Percentiles rank a stretch among this genome's conserved stretches.
Evolutionary conservation across 768 basidiomycete genomes (phyloP).

Genomic region (Suillus discolor): DNA sequence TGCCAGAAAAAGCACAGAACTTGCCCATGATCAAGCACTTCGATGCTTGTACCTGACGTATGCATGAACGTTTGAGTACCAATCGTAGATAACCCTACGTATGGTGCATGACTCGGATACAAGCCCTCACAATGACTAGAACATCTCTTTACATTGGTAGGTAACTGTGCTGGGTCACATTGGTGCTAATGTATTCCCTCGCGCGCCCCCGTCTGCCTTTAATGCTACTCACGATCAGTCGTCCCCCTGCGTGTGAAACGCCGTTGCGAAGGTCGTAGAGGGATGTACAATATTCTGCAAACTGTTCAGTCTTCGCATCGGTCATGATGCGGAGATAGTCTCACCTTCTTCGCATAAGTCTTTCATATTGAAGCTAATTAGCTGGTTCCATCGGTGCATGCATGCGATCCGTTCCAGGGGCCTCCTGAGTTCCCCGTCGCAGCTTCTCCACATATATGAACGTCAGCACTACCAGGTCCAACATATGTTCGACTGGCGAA

Average conservation of each 20-base stretch:
- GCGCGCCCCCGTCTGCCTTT: background rate
- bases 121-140: background rate
- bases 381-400: conserved; percentile 9
- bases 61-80: background rate
- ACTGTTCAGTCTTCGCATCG: no score
- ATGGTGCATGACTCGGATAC: background rate
- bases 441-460: conserved; percentile 33
- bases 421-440: conserved; percentile 17
- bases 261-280: no score
- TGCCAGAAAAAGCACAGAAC: no score
- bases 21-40: no score
- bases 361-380: conserved; percentile 5
- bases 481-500: conserved; percentile 23
- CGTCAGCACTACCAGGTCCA: conserved; percentile 33
- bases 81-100: background rate
- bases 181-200: background rate
- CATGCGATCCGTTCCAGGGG: conserved; percentile 6
- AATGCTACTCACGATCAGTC: no score
- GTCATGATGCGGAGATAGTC: background rate
- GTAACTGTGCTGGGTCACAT: background rate
- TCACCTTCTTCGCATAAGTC: background rate
- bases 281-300: background rate
- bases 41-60: background rate
- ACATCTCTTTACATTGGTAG: background rate
- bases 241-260: background rate